Evolutionary conservation across 2,329 filamentous ascomycete genomes (phyloP).

Genomic region (Iodosphaeria phyllophila): DNA sequence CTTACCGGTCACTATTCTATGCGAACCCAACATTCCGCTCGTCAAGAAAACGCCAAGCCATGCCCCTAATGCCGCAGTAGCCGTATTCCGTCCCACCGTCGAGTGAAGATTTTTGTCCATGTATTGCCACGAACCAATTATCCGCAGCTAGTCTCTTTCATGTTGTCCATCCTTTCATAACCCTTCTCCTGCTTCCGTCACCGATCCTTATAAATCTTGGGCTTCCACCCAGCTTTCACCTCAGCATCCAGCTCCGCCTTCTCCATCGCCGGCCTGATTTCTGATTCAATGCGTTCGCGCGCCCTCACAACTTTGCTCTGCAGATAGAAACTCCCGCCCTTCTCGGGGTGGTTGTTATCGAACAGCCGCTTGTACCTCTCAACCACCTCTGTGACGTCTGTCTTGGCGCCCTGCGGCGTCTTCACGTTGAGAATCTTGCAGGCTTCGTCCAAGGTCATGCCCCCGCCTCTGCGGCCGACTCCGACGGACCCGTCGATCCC

Average conservation of each 20-base stretch:
- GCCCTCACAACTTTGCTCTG: conserved; percentile 93
- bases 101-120: no score
- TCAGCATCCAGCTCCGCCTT: conserved; percentile 60
- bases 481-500: conserved; percentile 22
- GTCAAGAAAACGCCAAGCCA: no score
- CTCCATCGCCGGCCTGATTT: conserved; percentile 55
- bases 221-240: conserved; percentile 73
- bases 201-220: conserved; percentile 84
- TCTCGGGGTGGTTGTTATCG: conserved; percentile 84
- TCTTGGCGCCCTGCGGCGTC: conserved; percentile 59
- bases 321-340: conserved; percentile 93
- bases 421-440: conserved; percentile 96
- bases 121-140: no score
- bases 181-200: no score
- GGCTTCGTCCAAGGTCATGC: conserved; percentile 87
- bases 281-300: conserved; percentile 78
- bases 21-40: no score
- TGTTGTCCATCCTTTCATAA: no score
- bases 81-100: no score
- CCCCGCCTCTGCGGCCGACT: conserved; percentile 29
- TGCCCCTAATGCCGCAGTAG: no score
- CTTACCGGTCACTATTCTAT: no score
- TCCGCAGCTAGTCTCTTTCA: no score
- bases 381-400: conserved; percentile 63
- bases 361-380: conserved; percentile 88